phyloP scores from a whole-genome alignment of 2,329 filamentous ascomycete genomes.

The Paramyrothecium roridum region DNA sequence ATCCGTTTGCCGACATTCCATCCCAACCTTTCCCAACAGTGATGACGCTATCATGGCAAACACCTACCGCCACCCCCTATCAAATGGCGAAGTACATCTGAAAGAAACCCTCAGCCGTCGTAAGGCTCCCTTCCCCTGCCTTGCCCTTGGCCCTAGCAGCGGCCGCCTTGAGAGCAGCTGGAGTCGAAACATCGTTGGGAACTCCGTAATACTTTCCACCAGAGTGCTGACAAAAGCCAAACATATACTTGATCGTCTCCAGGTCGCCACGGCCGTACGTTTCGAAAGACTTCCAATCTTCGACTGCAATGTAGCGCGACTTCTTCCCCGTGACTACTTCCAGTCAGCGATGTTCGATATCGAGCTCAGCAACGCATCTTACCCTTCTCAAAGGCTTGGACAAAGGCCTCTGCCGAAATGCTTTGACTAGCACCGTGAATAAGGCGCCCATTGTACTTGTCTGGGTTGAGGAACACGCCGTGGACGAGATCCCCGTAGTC shows the following conservation, averaged over 20 bases:
- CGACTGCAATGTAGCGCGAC: conserved; percentile 23
- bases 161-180: conserved; percentile 20
- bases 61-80: no score
- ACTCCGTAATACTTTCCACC: conserved; percentile 27
- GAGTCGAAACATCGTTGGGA: conserved; percentile 18
- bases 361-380: not conserved
- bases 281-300: conserved; percentile 27
- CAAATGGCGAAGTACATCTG: conserved; percentile 16
- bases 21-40: no score
- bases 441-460: conserved; percentile 28
- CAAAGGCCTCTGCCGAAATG: conserved; percentile 22
- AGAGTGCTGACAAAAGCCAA: conserved; percentile 29
- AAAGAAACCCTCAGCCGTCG: conserved; percentile 19
- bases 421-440: conserved; percentile 35
- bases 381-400: conserved; percentile 28
- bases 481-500: conserved; percentile 45
- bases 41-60: no score
- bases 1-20: no score
- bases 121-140: conserved; percentile 14
- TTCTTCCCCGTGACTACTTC: conserved; percentile 25
- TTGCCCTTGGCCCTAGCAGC: conserved; percentile 16
- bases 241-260: conserved; percentile 33
- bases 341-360: conserved; percentile 1
- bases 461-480: conserved; percentile 36
- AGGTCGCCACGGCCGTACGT: conserved; percentile 25